These are phyloP conservation scores for Tetrahymena malaccensis DNA, from an alignment of 73 alveolate genomes.

Conservation along the genomic window DNA sequence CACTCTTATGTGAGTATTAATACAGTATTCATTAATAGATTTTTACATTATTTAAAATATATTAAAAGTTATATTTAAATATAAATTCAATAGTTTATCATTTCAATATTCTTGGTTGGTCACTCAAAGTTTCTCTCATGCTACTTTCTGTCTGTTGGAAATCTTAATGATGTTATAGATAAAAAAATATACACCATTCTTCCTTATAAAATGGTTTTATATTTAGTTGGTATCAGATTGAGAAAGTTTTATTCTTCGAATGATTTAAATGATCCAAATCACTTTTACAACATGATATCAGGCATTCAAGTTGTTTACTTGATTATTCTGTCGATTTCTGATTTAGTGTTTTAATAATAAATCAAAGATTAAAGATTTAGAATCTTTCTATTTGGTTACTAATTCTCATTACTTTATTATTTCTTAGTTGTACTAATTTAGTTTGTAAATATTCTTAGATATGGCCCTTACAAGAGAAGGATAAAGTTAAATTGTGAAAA, in stretches of 20 bases:
- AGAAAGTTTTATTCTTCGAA: background rate
- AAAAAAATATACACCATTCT: background rate
- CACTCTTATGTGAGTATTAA: too few relatives aligned
- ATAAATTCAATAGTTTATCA: background rate
- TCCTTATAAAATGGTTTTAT: background rate
- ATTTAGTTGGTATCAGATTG: background rate
- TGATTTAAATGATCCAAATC: background rate
- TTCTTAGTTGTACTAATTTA: background rate
- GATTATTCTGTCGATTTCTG: background rate
- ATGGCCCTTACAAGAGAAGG: background rate
- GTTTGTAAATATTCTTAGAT: background rate
- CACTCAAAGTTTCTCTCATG: background rate
- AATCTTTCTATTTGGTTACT: background rate
- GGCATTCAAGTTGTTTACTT: background rate
- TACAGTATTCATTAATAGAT: too few relatives aligned
- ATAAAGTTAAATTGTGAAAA: background rate
- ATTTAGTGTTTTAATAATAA: background rate
- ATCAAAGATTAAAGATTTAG: background rate
- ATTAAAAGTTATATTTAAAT: background rate
- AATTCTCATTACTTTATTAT: background rate
- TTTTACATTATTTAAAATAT: too few relatives aligned
- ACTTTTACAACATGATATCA: background rate
- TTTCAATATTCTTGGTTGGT: background rate
- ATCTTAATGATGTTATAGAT: background rate
- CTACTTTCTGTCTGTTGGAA: background rate